These are phyloP conservation scores for Aspergillus neotritici DNA, from an alignment of 2,329 filamentous ascomycete genomes.

Conservation along the genomic window DNA sequence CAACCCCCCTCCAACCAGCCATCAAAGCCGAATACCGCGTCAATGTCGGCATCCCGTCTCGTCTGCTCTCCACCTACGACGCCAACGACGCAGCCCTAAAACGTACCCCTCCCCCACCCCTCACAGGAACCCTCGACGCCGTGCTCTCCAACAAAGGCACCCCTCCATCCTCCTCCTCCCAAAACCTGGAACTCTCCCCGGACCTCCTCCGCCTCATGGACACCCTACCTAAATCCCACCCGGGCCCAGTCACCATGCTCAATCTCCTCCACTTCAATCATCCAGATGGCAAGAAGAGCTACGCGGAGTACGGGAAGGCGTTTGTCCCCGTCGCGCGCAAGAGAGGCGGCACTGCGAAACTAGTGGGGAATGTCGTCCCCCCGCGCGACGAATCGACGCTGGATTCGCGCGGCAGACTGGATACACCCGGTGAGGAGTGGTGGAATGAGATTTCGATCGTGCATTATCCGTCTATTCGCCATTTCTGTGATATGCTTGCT, in stretches of 20 bases:
- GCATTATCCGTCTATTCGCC: slow-evolving; percentile 57
- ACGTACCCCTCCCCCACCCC: slow-evolving; percentile 11
- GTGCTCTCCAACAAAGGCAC: slow-evolving; percentile 14
- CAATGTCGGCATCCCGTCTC: slow-evolving; percentile 32
- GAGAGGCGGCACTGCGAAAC: slow-evolving; percentile 55
- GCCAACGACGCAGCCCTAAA: slow-evolving; percentile 21
- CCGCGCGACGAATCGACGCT: slow-evolving; percentile 10
- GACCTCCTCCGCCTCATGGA: slow-evolving; percentile 50
- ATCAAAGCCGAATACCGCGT: slow-evolving; percentile 29
- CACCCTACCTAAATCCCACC: slow-evolving; percentile 22
- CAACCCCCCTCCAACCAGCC: slow-evolving; percentile 11
- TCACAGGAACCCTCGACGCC: slow-evolving; percentile 25
- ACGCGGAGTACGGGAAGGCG: slow-evolving; percentile 52
- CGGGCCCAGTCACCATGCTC: slow-evolving; percentile 55
- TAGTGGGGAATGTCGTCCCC: slow-evolving; percentile 54
- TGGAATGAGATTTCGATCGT: slow-evolving; percentile 63
- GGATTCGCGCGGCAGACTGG: slow-evolving; percentile 21
- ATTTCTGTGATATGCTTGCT: slow-evolving; percentile 58
- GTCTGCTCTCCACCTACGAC: slow-evolving; percentile 26
- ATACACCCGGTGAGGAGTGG: slow-evolving; percentile 23
- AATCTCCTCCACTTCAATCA: slow-evolving; percentile 55
- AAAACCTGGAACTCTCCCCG: slow-evolving; percentile 52
- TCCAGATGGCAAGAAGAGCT: slow-evolving; percentile 48
- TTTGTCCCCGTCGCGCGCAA: slow-evolving; percentile 44
- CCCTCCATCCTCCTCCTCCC: slow-evolving; percentile 21